Evolutionary conservation across 768 basidiomycete species (phyloP).

Genomic region (Pisolithus tinctorius): DNA sequence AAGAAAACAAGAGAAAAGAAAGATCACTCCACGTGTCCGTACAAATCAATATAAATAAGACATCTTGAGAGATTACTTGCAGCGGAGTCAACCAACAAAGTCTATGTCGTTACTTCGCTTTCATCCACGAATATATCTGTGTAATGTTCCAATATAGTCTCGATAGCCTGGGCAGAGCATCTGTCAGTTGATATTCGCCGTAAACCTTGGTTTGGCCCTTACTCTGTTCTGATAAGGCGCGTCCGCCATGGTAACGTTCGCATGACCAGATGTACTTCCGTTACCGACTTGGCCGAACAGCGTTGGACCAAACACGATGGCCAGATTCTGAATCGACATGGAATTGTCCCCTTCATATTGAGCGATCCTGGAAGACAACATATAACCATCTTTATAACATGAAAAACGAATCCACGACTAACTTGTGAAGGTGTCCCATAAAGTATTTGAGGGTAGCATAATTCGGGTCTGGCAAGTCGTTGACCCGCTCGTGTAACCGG

Average conservation of each 20-base stretch:
- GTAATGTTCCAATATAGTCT: constrained; percentile 92
- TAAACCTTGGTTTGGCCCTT: constrained; percentile 2
- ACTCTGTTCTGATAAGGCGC: constrained; percentile 70
- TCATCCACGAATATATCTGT: constrained; percentile 96
- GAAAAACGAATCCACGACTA: constrained; percentile 13
- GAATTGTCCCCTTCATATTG: constrained; percentile 73
- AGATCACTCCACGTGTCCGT: constrained; percentile 2
- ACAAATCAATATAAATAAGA: constrained; percentile 9
- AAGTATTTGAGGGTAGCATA: constrained; percentile 96
- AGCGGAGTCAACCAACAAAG: not conserved
- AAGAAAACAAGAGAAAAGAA: not conserved
- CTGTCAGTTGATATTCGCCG: constrained; percentile 5
- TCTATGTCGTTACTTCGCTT: constrained; percentile 37
- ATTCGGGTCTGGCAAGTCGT: constrained; percentile 97
- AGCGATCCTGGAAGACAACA: constrained; percentile 49
- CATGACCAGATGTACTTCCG: constrained; percentile 38
- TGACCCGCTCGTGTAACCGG: constrained; percentile 92
- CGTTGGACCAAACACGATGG: constrained; percentile 98
- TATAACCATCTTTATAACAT: constrained; percentile 6
- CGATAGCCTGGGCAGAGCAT: constrained; percentile 60
- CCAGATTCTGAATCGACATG: constrained; percentile 89
- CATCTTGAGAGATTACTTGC: too few relatives aligned
- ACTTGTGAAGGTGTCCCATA: constrained; percentile 91
- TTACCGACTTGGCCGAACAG: constrained; percentile 65
- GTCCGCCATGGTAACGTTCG: constrained; percentile 57